Conservation (phyloP, 2,329 filamentous ascomycete species). For the Calonectria honghensis region DNA sequence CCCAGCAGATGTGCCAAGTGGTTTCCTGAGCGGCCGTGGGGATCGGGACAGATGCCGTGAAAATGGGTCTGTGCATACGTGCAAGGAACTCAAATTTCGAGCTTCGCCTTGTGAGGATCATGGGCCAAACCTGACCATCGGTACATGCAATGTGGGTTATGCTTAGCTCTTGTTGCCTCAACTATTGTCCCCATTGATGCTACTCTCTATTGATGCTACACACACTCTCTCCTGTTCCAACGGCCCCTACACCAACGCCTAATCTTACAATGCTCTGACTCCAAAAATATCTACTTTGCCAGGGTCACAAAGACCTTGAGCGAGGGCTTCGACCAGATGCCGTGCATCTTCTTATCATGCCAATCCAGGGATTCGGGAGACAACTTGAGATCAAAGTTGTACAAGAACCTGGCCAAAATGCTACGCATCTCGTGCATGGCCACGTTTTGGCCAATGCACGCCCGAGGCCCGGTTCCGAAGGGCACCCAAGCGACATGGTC, state of each 20-base stretch:
- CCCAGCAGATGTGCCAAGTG: neutral
- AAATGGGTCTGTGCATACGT: neutral
- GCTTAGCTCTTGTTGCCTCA: neutral
- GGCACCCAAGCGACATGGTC: constrained; percentile 8
- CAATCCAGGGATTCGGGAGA: neutral
- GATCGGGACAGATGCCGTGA: neutral
- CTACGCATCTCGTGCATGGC: constrained; percentile 6
- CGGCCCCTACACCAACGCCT: neutral
- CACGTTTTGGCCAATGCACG: constrained; percentile 3
- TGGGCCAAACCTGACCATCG: neutral
- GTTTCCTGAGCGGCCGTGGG: neutral
- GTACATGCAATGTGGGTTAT: too few relatives aligned
- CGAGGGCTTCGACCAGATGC: constrained; percentile 7
- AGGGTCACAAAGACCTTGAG: constrained; percentile 1
- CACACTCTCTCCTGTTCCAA: neutral
- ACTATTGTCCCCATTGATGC: neutral
- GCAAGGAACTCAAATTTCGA: neutral
- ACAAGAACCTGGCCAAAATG: constrained; percentile 9
- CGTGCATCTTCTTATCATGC: neutral
- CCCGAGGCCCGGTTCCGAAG: neutral
- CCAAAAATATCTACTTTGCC: neutral
- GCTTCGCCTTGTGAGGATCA: neutral
- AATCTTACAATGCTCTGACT: neutral
- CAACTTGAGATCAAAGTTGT: constrained; percentile 13
- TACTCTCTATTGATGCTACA: neutral